Evolutionary conservation across 176 grass and related monocot genomes (phyloP).

Genomic region (Olyra latifolia): DNA sequence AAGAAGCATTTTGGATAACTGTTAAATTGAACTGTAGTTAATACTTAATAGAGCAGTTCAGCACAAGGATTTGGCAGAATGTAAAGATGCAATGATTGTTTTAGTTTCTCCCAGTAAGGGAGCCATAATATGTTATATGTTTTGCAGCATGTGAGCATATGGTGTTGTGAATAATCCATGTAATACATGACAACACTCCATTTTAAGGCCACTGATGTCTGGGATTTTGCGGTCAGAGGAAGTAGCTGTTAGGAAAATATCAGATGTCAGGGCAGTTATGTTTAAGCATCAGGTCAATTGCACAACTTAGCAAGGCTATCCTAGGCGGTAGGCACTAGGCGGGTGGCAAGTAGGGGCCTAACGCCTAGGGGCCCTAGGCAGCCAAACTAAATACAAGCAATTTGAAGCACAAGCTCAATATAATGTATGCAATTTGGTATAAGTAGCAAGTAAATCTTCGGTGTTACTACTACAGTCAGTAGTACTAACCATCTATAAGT

Average conservation of each 20-base stretch:
- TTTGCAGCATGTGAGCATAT: neutral
- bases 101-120: neutral
- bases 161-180: neutral
- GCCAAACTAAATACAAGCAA: no score
- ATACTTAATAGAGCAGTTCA: neutral
- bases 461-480: no score
- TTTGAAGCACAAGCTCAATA: no score
- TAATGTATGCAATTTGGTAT: no score
- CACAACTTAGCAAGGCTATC: neutral
- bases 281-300: neutral
- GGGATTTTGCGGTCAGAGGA: neutral
- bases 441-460: no score
- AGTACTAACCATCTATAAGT: no score
- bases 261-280: neutral
- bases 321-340: no score
- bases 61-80: neutral
- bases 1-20: neutral
- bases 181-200: neutral
- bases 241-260: neutral
- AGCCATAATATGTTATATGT: neutral
- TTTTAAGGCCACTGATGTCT: neutral
- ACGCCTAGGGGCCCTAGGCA: no score
- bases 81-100: neutral
- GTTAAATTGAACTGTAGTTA: neutral
- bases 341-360: no score